Base-by-base conservation (phyloP, 306 rosid species). In the Dryas alaskensis region DNA sequence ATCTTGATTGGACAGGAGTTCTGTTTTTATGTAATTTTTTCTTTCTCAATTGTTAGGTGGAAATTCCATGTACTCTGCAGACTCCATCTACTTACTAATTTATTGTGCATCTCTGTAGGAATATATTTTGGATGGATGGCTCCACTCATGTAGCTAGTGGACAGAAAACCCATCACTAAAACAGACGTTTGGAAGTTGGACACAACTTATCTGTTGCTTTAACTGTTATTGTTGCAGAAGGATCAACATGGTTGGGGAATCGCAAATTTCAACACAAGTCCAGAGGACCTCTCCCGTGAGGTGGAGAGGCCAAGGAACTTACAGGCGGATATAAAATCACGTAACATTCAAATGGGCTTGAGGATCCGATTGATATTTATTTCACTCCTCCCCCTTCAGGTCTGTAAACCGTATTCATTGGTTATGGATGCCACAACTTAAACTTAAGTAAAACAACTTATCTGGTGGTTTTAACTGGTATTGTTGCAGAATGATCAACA, bases 141-240 rank as follows among this genome's bases (percentile, higher is more conserved):
- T 73, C 97, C 97, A 61, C 92, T 92, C 19, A 79, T 92, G 97
- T 73, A 84, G 75, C 88, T 77, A 78, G 97, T 97, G 46, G 89
- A 89, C 53, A 86, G 65, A 82, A 81, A 87, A 59, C 92, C 92
- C 14, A 79, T 92, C 62, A 78, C 87, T 31, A 96, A 90, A 78
- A 82, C 77, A 80, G 98, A 90, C 84, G 86, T 92, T 66, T 92
- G 97, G 98, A 92, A 85, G 85, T 84, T 92, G 73, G 98, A 92
- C 87, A 76, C 82, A 54, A 22, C 22, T 22, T 22, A 22, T 22
- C 22, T 22, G 22, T 22, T 22, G 22, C 0, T 22, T 22, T 22
- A 22, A 22, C 22, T 22, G 22, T 22, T 22, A 22, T 22, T 22
- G 22, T 22, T 22, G 22, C 22, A 22, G 22, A 22, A 22, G 22